A percentile compares a stretch with the other conserved stretches of the same genome.
These are phyloP conservation scores for Botrytis elliptica DNA, from an alignment of 2,329 filamentous ascomycete genomes.

Conservation along the genomic window DNA sequence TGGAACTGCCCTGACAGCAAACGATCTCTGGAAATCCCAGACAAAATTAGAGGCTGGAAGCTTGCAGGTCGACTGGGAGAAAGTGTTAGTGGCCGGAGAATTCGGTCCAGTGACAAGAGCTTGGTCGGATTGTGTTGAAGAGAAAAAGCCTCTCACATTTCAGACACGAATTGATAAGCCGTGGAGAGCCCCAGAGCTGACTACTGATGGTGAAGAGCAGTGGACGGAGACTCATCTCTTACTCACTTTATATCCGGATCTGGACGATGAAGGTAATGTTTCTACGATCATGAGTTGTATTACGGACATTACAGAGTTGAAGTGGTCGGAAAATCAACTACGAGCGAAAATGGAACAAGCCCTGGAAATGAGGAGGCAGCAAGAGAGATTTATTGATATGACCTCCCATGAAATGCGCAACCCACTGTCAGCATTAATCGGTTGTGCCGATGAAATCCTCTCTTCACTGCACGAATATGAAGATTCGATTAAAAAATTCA, in stretches of 20 bases:
- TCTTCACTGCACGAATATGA: constrained; percentile 54
- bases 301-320: constrained; percentile 83
- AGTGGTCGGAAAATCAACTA: constrained; percentile 49
- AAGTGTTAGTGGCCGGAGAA: constrained; percentile 14
- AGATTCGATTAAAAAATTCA: constrained; percentile 56
- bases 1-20: constrained; percentile 46
- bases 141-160: neutral
- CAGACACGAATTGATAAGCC: constrained; percentile 3
- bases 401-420: constrained; percentile 72
- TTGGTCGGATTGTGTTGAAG: constrained; percentile 20
- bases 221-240: constrained; percentile 7
- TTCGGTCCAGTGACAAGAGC: neutral
- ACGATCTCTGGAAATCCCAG: constrained; percentile 25
- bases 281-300: constrained; percentile 77
- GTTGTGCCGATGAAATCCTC: constrained; percentile 62
- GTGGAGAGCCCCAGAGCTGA: constrained; percentile 6
- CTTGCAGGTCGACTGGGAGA: constrained; percentile 1
- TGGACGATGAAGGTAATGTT: constrained; percentile 57
- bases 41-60: constrained; percentile 22
- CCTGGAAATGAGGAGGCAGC: constrained; percentile 61
- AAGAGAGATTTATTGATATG: constrained; percentile 80
- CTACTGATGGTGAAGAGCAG: constrained; percentile 4
- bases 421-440: constrained; percentile 69
- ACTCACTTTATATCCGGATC: constrained; percentile 53
- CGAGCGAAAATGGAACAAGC: constrained; percentile 48